Evolutionary conservation across 2,329 filamentous ascomycete species (phyloP), one percentile per base, ranked within the genome.

Genomic region (Nemania serpens): DNA sequence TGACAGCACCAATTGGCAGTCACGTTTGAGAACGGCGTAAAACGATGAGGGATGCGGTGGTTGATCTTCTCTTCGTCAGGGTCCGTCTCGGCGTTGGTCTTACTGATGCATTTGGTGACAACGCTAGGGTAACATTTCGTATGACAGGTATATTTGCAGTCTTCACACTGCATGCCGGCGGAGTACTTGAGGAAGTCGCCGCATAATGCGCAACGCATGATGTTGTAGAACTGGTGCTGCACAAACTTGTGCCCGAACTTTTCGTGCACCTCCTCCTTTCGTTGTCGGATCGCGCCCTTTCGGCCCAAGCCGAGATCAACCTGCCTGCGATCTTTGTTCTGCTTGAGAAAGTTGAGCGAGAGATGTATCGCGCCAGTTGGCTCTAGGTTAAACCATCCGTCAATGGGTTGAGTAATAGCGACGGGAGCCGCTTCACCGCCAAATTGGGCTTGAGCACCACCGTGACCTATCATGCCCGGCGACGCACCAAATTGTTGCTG

Each of bases 61-160:
- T 99, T 99, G 85, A 99, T 96, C 82, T 98, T 99, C 78, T 97
- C 95, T 78, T 99, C 95, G 77, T 99, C 95, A 20, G 95, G 94
- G 75, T 99, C 95, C 5, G 92, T 96, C 76, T 99, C 95, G 66
- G 95, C 94, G 74, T 99, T 99, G 65, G 94, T 97, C 77, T 99
- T 98, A 80, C 94, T 98, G 77, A 99, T 99, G 80, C 95, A 99
- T 78, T 99, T 99, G 66, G 95, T 99, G 70, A 99, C 95, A 48
- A 99, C 95, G 76, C 93, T 96, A 15, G 87, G 81, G 77, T 98
- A 99, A 75, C 95, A 99, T 78, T 98, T 97, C 71, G 92, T 94
- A 77, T 99, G 95, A 78, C 95, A 99, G 41, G 94, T 98, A 79
- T 98, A 98, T 79, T 98, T 98, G 89, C 95, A 99, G 78, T 99